Evolutionary conservation across 331 rosid genomes (phyloP), one percentile per base, ranked within the genome.

Genomic region (Acacia pycnantha): DNA sequence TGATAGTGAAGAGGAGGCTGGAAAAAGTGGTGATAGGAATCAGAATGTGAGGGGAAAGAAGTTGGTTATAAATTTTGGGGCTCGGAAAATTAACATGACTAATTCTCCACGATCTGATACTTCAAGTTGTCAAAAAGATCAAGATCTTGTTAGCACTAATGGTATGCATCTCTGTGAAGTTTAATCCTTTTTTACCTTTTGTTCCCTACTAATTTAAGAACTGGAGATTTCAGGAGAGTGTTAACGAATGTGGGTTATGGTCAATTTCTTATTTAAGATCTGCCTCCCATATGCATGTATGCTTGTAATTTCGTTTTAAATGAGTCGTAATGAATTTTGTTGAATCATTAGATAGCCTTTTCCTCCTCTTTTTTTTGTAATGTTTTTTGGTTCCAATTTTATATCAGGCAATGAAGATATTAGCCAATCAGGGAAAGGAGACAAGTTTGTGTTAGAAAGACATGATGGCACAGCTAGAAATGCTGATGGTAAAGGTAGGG

Each of bases 71-170:
- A 96, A 94, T 81, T 82, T 96, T 50, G 99, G 98, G 41, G 85
- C 98, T 35, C 88, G 97, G 27, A 96, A 96, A 85, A 92, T 96
- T 83, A 96, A 94, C 33, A 88, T 91, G 70, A 88, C 97, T 70
- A 92, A 87, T 69, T 94, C 98, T 77, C 98, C 97, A 2, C 86
- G 86, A 74, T 94, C 97, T 70, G 99, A 96, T 85, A 87, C 94
- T 84, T 92, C 97, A 82, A 88, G 97, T 78, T 88, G 89, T 88
- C 98, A 90, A 87, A 90, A 90, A 83, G 97, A 91, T 71, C 95
- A 88, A 82, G 94, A 91, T 79, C 65, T 86, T 76, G 77, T 82
- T 73, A 47, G 87, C 35, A 72, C 87, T 53, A 96, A 88, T 68
- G 99, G 99, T 96, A 88, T 78, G 73, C 29, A 67, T 82, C 74